phyloP scores from a whole-genome alignment of 805 yeast species.

The Ogataea henricii region DNA sequence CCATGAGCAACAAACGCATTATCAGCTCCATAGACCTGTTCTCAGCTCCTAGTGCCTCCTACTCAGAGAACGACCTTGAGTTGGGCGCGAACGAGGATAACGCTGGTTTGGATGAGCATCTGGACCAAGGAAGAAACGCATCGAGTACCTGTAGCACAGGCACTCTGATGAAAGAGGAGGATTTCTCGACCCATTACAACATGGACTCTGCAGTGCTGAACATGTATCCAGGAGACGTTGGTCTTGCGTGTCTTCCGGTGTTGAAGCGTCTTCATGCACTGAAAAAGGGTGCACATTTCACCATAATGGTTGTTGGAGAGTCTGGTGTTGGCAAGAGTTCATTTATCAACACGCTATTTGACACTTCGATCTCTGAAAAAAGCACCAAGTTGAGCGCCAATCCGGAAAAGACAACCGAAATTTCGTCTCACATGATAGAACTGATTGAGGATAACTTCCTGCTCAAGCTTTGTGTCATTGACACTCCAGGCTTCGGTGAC shows the following conservation, averaged over 20 bases:
- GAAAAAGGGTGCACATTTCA: conserved; percentile 70
- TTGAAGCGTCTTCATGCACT: conserved; percentile 35
- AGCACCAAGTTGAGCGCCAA: conserved; percentile 22
- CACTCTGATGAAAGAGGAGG: conserved; percentile 18
- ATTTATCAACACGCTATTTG: conserved; percentile 78
- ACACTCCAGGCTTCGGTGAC: conserved; percentile 80
- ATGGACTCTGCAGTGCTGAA: conserved; percentile 30
- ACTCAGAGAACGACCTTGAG: conserved; percentile 18
- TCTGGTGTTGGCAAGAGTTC: conserved; percentile 84
- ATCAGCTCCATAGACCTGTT: conserved; percentile 25
- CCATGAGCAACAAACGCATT: conserved; percentile 16
- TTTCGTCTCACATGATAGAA: conserved; percentile 44
- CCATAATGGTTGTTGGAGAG: conserved; percentile 84
- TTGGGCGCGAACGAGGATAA: conserved; percentile 11
- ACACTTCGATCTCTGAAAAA: conserved; percentile 42
- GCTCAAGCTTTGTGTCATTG: conserved; percentile 61
- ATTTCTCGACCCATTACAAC: conserved; percentile 28
- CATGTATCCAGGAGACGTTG: conserved; percentile 30
- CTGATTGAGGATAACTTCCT: conserved; percentile 62
- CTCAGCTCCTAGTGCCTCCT: conserved; percentile 21
- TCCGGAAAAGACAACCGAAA: conserved; percentile 36
- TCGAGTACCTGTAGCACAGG: conserved; percentile 20
- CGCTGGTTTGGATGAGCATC: conserved; percentile 10
- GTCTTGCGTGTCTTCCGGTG: conserved; percentile 33
- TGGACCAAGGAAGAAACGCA: conserved; percentile 10